Conservation (phyloP, 2,329 filamentous ascomycete species). For the Colletotrichum tropicicola region DNA sequence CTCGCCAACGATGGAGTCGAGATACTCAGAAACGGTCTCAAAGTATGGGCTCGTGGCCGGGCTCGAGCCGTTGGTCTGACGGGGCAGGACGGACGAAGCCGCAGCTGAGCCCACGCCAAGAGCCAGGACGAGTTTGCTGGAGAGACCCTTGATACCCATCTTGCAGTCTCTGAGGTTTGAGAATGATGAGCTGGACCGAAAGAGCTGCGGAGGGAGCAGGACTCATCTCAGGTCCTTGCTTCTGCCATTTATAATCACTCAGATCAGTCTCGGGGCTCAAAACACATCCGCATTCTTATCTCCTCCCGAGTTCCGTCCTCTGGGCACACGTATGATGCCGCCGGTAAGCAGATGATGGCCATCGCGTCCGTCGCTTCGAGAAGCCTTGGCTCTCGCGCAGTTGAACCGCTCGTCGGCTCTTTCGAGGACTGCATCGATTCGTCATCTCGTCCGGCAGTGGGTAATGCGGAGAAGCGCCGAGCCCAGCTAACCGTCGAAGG, state of each 20-base stretch:
- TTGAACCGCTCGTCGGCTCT: constrained; percentile 9
- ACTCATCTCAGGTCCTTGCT: not conserved
- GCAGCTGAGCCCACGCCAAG: not conserved
- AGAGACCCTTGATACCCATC: not conserved
- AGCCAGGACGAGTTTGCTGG: not conserved
- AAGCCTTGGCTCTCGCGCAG: not conserved
- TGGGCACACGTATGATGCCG: not conserved
- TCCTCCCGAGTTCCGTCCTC: not conserved
- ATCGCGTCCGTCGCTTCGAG: not conserved
- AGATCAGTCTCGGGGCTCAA: no score
- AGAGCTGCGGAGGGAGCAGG: not conserved
- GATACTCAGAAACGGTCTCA: constrained; percentile 27
- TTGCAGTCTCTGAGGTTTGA: not conserved
- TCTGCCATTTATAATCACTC: no score
- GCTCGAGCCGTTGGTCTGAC: constrained; percentile 3
- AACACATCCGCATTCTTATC: not conserved
- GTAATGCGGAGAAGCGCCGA: not conserved
- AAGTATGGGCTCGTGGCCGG: constrained; percentile 11
- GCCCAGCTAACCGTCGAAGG: not conserved
- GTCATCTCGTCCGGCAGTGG: not conserved
- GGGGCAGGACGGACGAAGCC: constrained; percentile 1
- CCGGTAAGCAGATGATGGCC: not conserved
- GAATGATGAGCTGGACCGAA: not conserved
- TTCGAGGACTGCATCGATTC: not conserved
- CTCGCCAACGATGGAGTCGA: constrained; percentile 29